Conservation (phyloP, 495 filamentous ascomycete genomes). For the Xylaria venustula region DNA sequence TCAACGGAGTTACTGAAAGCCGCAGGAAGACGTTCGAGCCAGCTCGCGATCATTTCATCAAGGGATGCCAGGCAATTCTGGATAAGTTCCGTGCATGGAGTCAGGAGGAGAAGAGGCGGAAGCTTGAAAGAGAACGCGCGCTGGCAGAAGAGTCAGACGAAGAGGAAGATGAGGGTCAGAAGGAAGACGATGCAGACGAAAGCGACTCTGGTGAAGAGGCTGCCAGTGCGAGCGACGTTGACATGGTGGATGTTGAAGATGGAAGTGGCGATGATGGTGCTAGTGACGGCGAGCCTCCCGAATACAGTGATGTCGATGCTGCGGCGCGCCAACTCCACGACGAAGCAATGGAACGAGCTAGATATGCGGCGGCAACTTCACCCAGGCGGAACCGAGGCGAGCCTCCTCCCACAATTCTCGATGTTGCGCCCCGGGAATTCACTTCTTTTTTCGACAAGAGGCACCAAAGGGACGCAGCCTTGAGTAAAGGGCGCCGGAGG, state of each 20-base stretch:
- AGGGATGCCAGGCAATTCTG: slow-evolving; percentile 72
- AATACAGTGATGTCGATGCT: slow-evolving; percentile 71
- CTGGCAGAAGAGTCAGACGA: slow-evolving; percentile 44
- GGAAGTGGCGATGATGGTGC: slow-evolving; percentile 37
- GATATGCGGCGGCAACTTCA: slow-evolving; percentile 21
- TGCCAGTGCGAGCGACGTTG: slow-evolving; percentile 26
- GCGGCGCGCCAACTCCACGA: slow-evolving; percentile 70
- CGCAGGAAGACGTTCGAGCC: slow-evolving; percentile 83
- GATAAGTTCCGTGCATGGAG: slow-evolving; percentile 87
- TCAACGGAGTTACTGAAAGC: slow-evolving; percentile 77
- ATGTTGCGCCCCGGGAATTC: slow-evolving; percentile 59
- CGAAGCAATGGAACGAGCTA: slow-evolving; percentile 56
- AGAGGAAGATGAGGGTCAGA: slow-evolving; percentile 29
- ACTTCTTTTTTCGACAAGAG: slow-evolving; percentile 80
- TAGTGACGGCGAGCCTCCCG: slow-evolving; percentile 48
- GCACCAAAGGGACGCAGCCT: slow-evolving; percentile 71
- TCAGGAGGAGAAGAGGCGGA: slow-evolving; percentile 82
- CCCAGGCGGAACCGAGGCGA: slow-evolving; percentile 27
- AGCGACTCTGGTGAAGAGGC: slow-evolving; percentile 24
- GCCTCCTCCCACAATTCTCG: slow-evolving; percentile 33
- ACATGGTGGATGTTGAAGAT: slow-evolving; percentile 23
- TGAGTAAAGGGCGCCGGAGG: slow-evolving; percentile 58
- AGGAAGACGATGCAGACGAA: slow-evolving; percentile 25
- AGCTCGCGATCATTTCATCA: slow-evolving; percentile 78
- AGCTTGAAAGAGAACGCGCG: slow-evolving; percentile 63